A percentile compares a stretch with the other conserved stretches of the same genome.
phyloP scores from a whole-genome alignment of 805 yeast genomes.

The Yamadazyma sp. region DNA sequence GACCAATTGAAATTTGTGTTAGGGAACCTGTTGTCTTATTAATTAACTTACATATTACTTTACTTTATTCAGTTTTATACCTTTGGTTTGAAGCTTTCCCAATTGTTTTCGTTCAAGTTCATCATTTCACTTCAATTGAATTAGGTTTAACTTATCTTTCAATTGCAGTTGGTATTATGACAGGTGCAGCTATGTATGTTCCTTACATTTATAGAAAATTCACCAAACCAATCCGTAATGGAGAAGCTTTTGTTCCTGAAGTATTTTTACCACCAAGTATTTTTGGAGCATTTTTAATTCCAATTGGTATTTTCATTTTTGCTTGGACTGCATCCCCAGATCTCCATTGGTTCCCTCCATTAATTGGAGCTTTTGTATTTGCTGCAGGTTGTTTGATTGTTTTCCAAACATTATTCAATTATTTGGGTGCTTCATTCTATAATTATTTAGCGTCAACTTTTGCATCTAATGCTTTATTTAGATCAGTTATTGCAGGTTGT shows the following conservation, averaged over 20 bases:
- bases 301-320: conserved; percentile 43
- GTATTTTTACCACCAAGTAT: conserved; percentile 39
- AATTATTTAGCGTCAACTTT: conserved; percentile 54
- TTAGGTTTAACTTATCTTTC: conserved; percentile 48
- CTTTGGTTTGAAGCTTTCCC: conserved; percentile 55
- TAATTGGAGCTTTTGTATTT: conserved; percentile 42
- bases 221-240: conserved; percentile 20
- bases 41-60: conserved; percentile 49
- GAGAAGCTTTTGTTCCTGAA: conserved; percentile 36
- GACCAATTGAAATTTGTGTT: conserved; percentile 49
- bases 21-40: conserved; percentile 57
- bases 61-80: conserved; percentile 52
- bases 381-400: conserved; percentile 38
- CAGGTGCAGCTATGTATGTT: conserved; percentile 34
- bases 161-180: conserved; percentile 43
- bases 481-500: conserved; percentile 50
- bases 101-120: conserved; percentile 44
- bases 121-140: conserved; percentile 46
- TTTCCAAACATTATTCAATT: conserved; percentile 52
- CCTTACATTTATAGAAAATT: conserved; percentile 21
- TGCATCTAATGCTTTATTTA: conserved; percentile 53
- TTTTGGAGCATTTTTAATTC: conserved; percentile 39
- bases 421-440: conserved; percentile 47
- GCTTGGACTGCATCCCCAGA: conserved; percentile 46
- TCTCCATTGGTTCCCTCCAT: conserved; percentile 50